Conservation (phyloP, 257 asterid genomes). For the Ilex asprella region DNA sequence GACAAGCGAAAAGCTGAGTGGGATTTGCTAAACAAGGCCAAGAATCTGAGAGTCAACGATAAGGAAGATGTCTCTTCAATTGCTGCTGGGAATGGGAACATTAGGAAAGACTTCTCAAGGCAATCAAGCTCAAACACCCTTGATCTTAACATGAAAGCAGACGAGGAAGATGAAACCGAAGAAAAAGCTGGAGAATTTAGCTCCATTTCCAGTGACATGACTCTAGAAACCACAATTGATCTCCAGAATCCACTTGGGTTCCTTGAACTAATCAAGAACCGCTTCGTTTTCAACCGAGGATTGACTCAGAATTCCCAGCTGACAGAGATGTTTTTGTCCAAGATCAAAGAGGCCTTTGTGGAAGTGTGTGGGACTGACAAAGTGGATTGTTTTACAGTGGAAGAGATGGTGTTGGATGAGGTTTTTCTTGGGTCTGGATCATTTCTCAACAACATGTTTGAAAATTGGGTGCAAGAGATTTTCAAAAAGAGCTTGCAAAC, state of each 20-base stretch:
- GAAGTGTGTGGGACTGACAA: slow-evolving; percentile 18
- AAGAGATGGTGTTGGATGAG: slow-evolving; percentile 38
- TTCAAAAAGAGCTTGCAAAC: slow-evolving; percentile 35
- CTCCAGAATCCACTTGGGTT: slow-evolving; percentile 23
- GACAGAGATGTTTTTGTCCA: slow-evolving; percentile 35
- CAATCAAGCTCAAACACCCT: slow-evolving; percentile 37
- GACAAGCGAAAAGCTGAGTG: slow-evolving; percentile 52
- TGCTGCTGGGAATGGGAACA: slow-evolving; percentile 10
- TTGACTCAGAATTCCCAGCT: slow-evolving; percentile 24
- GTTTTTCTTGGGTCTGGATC: slow-evolving; percentile 34
- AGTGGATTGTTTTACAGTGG: slow-evolving; percentile 26
- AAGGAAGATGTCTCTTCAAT: slow-evolving; percentile 27
- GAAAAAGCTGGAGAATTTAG: slow-evolving; percentile 17
- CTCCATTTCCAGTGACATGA: slow-evolving; percentile 37
- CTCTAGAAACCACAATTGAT: slow-evolving; percentile 22
- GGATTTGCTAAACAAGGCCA: slow-evolving; percentile 30
- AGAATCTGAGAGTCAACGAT: slow-evolving; percentile 28
- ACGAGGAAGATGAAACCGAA: slow-evolving; percentile 32
- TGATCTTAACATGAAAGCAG: slow-evolving; percentile 61
- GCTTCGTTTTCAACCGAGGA: slow-evolving; percentile 28
- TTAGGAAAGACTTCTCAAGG: slow-evolving; percentile 12
- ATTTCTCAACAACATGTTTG: slow-evolving; percentile 44
- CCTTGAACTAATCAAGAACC: slow-evolving; percentile 35
- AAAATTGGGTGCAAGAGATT: slow-evolving; percentile 57
- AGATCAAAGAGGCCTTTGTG: slow-evolving; percentile 22